A percentile compares a stretch with the other conserved stretches of the same genome.
Conservation (phyloP, 2,329 filamentous ascomycete species). For the Aspergillus pseudoglaucus region DNA sequence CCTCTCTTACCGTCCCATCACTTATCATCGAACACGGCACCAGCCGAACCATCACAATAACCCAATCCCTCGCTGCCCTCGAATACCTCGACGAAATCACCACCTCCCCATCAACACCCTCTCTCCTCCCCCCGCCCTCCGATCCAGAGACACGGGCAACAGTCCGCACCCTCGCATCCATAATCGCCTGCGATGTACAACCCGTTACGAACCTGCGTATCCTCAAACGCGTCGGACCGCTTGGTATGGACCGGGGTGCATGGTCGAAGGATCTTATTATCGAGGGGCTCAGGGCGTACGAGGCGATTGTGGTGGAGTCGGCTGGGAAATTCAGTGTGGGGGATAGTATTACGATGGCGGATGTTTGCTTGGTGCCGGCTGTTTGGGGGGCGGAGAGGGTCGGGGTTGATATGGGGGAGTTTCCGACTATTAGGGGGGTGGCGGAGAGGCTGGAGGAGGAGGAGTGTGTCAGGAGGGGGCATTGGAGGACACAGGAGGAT, state of each 20-base stretch:
- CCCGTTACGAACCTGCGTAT: constrained; percentile 55
- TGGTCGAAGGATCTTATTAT: constrained; percentile 50
- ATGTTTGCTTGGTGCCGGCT: constrained; percentile 53
- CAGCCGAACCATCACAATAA: constrained; percentile 35
- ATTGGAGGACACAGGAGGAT: constrained; percentile 52
- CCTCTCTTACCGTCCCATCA: constrained; percentile 50
- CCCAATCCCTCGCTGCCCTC: constrained; percentile 54
- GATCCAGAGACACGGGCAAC: constrained; percentile 41
- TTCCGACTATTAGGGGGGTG: constrained; percentile 44
- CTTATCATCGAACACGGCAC: constrained; percentile 35
- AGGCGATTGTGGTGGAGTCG: constrained; percentile 33
- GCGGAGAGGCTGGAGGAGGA: constrained; percentile 42
- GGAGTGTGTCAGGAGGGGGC: constrained; percentile 47
- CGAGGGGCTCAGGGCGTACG: constrained; percentile 53
- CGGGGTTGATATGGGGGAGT: constrained; percentile 47
- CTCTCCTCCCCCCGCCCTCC: constrained; percentile 42
- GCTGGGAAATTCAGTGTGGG: constrained; percentile 51
- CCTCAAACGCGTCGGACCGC: constrained; percentile 42
- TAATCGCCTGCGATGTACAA: constrained; percentile 54
- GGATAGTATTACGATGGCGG: constrained; percentile 51
- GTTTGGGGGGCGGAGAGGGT: constrained; percentile 53
- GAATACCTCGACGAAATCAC: constrained; percentile 57
- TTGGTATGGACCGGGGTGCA: constrained; percentile 39
- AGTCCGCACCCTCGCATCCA: constrained; percentile 48
- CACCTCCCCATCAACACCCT: constrained; percentile 26